Evolutionary conservation across 2,329 filamentous ascomycete genomes (phyloP).

Genomic region (Cucurbitaria berberidis): DNA sequence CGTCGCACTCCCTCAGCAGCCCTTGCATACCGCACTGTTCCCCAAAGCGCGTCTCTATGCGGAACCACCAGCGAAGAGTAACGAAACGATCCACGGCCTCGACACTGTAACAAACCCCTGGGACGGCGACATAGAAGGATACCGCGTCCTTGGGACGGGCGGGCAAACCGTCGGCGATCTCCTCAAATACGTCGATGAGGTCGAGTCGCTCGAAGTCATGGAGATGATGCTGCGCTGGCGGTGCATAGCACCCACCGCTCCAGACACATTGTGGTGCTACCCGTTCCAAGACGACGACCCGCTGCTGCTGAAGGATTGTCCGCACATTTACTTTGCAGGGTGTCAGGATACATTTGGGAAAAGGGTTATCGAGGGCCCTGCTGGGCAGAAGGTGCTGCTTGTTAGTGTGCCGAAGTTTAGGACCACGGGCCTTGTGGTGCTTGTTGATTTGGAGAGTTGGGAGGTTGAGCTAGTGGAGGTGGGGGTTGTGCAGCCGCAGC

Average conservation of each 20-base stretch:
- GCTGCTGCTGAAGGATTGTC: constrained; percentile 83
- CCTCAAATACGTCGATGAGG: constrained; percentile 83
- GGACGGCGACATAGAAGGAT: constrained; percentile 89
- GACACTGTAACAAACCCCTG: constrained; percentile 92
- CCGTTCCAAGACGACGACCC: constrained; percentile 94
- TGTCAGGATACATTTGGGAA: constrained; percentile 82
- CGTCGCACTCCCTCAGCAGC: constrained; percentile 87
- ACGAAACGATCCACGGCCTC: constrained; percentile 70
- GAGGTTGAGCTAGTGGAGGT: constrained; percentile 70
- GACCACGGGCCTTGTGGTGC: constrained; percentile 76
- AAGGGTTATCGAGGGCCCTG: constrained; percentile 66
- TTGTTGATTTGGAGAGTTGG: constrained; percentile 85
- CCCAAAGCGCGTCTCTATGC: constrained; percentile 74
- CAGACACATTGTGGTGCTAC: constrained; percentile 95
- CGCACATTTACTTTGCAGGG: constrained; percentile 89
- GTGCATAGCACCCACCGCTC: constrained; percentile 88
- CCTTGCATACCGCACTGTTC: constrained; percentile 92
- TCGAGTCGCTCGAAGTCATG: constrained; percentile 85
- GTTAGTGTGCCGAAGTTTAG: constrained; percentile 85
- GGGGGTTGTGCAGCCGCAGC: constrained; percentile 25
- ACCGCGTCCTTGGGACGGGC: constrained; percentile 82
- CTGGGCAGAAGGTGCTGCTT: constrained; percentile 75
- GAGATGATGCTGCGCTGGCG: constrained; percentile 94
- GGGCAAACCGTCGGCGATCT: constrained; percentile 95
- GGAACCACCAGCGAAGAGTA: constrained; percentile 52